A percentile compares a stretch with the other conserved stretches of the same genome.
Conservation (phyloP, 148 eudicot genomes). For the Fagopyrum homotropicum region DNA sequence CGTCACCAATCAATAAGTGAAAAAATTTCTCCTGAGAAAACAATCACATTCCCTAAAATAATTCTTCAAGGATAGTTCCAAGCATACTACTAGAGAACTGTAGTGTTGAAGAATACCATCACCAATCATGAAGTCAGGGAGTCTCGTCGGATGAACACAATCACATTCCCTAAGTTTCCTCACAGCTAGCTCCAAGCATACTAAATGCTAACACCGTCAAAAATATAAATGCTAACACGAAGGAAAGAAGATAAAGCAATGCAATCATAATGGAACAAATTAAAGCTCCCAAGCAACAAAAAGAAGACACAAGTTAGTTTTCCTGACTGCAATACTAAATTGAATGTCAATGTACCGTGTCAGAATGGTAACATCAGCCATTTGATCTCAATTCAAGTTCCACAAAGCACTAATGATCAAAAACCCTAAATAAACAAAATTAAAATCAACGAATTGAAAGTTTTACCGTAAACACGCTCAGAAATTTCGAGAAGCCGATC, state of each 20-base stretch:
- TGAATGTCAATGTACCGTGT: not conserved
- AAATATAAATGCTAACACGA: not conserved
- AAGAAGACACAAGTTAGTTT: not conserved
- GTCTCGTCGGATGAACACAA: not conserved
- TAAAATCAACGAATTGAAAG: not conserved
- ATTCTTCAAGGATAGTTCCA: too few relatives aligned
- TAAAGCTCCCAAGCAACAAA: not conserved
- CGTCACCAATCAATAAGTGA: too few relatives aligned
- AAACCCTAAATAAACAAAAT: not conserved
- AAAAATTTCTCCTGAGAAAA: too few relatives aligned
- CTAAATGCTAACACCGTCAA: not conserved
- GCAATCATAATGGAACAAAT: not conserved
- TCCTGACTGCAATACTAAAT: not conserved
- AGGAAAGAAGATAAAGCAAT: not conserved
- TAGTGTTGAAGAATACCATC: not conserved
- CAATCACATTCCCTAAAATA: too few relatives aligned
- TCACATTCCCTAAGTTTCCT: not conserved
- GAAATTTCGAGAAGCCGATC: conserved; percentile 38
- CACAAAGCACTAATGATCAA: conserved; percentile 5
- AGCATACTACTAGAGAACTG: not conserved
- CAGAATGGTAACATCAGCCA: not conserved
- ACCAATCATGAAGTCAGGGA: not conserved
- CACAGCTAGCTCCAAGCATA: conserved; percentile 5
- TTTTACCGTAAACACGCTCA: conserved; percentile 35
- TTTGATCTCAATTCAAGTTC: not conserved